Evolutionary conservation across 331 rosid species (phyloP).

Genomic region (Rosa hybrid): DNA sequence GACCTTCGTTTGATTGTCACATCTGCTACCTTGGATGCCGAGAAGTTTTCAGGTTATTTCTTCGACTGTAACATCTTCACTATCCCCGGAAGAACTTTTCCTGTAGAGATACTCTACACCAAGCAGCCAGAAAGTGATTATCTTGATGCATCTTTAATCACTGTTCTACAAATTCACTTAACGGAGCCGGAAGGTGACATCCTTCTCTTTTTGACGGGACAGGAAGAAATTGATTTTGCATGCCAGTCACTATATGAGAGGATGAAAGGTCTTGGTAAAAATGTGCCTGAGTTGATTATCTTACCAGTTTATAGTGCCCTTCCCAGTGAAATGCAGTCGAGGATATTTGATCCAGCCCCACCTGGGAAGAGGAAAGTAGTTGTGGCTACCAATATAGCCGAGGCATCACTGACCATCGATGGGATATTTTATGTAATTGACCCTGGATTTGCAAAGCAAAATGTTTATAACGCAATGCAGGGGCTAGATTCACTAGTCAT

Average conservation of each 20-base stretch:
- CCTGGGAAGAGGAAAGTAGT: conserved; percentile 96
- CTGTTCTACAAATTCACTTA: conserved; percentile 84
- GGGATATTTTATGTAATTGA: conserved; percentile 90
- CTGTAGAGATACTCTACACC: conserved; percentile 84
- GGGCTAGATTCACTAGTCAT: conserved; percentile 93
- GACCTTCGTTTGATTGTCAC: conserved; percentile 84
- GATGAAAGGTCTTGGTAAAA: conserved; percentile 83
- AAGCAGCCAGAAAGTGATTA: conserved; percentile 94
- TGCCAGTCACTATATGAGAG: conserved; percentile 92
- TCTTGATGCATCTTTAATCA: conserved; percentile 79
- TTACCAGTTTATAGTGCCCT: conserved; percentile 92
- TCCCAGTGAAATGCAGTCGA: conserved; percentile 96
- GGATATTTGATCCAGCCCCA: conserved; percentile 92
- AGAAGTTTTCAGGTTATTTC: conserved; percentile 88
- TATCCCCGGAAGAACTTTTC: conserved; percentile 88
- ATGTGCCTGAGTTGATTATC: conserved; percentile 88
- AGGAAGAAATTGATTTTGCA: conserved; percentile 95
- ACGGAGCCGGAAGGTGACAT: conserved; percentile 91
- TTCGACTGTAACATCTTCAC: conserved; percentile 75
- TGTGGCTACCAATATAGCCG: conserved; percentile 93
- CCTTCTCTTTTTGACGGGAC: conserved; percentile 93
- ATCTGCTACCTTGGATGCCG: conserved; percentile 89
- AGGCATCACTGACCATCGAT: conserved; percentile 91
- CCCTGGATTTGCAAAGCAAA: conserved; percentile 95
- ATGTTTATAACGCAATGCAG: conserved; percentile 90